Evolutionary conservation across 2,329 filamentous ascomycete genomes (phyloP), one percentile per base, ranked within the genome.

Genomic region (Cytospora schulzeri): DNA sequence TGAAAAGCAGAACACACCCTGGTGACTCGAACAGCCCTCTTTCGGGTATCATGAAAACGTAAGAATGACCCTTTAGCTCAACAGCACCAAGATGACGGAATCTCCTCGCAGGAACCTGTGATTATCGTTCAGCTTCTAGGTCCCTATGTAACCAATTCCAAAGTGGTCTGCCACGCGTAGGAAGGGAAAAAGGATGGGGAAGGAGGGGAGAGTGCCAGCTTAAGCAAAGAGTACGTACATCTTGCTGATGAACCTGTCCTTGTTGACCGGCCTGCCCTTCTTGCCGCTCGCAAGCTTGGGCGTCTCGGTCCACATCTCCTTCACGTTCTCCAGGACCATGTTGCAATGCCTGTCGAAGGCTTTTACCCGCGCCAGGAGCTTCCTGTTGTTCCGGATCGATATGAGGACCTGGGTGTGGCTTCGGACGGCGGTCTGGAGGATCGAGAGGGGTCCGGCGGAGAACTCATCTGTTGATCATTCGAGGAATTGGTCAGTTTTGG

Each of bases 261-360:
- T 97, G 82, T 99, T 99, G 68, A 98, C 92, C 53, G 91, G 88
- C 73, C 90, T 84, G 63, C 93, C 93, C 80, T 93, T 93, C 83
- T 94, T 95, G 70, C 94, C 94, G 69, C 89, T 90, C 26, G 91
- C 88, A 73, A 91, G 84, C 67, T 88, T 83, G 57, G 94, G 93
- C 63, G 91, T 95, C 81, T 99, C 95, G 12, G 93, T 97, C 95
- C 95, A 99, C 94, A 99, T 98, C 81, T 99, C 95, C 84, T 96
- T 96, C 52, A 96, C 93, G 71, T 97, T 97, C 83, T 97, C 93
- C 56, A 97, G 83, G 4, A 97, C 91, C 95, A 99, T 98, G 81
- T 99, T 99, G 86, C 93, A 98, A 80, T 99, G 95, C 67, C 95
- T 86, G 80, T 99, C 95, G 77, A 99, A 99, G 8, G 95, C 95